Base-by-base conservation (phyloP, 163 green algal genomes). In the Botryococcus braunii region DNA sequence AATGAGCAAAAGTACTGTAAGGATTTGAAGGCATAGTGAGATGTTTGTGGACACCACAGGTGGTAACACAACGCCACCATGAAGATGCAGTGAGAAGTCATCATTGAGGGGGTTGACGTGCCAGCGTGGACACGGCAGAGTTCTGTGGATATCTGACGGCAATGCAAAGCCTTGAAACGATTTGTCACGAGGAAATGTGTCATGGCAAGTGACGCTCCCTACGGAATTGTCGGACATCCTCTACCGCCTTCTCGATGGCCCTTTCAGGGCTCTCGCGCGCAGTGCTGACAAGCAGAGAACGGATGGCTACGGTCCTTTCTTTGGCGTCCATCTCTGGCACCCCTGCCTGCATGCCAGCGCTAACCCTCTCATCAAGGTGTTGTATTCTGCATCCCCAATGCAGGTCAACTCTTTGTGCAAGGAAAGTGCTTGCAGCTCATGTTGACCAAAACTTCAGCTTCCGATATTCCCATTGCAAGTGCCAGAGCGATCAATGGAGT, bases 281-380 rank as follows among this genome's bases (percentile, higher is more conserved):
- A 25, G 71, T 77, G 62, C 37, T 63, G 3, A 70, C 48, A 38
- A 77, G 25, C 47, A 77, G 59, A 25, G 58, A 70, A 2, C 71
- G 58, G 7, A 77, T 67, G 38, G 65, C 71, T 25, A 77, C 71
- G n/a, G 71, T 60, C 9, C 71, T 23, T 49, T 77, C 71, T n/a
- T 69, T 65, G 0, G 55, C 52, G 23, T 73, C 66, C 65, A 77
- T 65, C 3, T 43, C 43, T 6, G 59, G 64, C 7, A 32, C 40
- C 2, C 56, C 50, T 11, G 48, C 50, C 69, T 74, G 66, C 65
- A 65, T 7, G 17, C 11, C 13, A 61, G 52, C 23, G 7, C 34
- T 61, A 17, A 55, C 21, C 21, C 17, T 21, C 46, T 55, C 21
- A 55, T 21, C 17, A 17, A 55, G 17, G 34, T 32, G 13, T 38